Evolutionary conservation across 352 stramenopile genomes (phyloP).

Genomic region (Phytophthora capsici): DNA sequence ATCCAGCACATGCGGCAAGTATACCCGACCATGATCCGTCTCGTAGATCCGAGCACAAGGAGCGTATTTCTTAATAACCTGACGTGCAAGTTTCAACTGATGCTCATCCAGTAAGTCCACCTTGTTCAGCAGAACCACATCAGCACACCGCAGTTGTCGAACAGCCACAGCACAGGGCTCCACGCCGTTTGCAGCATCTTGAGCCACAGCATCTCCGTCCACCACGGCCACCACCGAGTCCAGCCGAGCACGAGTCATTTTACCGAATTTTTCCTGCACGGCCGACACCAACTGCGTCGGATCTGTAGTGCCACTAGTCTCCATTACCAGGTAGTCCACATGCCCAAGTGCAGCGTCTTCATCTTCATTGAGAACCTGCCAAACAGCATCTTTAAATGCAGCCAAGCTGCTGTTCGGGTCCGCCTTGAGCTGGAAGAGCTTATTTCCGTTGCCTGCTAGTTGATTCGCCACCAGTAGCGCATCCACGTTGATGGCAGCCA

Average conservation of each 20-base stretch:
- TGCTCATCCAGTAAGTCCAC: slow-evolving; percentile 64
- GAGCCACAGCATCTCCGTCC: slow-evolving; percentile 71
- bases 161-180: slow-evolving; percentile 53
- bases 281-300: slow-evolving; percentile 69
- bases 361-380: slow-evolving; percentile 48
- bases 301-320: slow-evolving; percentile 80
- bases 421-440: slow-evolving; percentile 41
- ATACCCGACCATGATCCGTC: slow-evolving; percentile 65
- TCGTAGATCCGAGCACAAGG: slow-evolving; percentile 71
- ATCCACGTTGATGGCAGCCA: slow-evolving; percentile 77
- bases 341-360: slow-evolving; percentile 38
- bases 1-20: slow-evolving; percentile 78
- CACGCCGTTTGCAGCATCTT: slow-evolving; percentile 38
- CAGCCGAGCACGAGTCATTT: slow-evolving; percentile 79
- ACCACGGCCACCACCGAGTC: slow-evolving; percentile 82
- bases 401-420: slow-evolving; percentile 34
- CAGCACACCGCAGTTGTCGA: slow-evolving; percentile 70
- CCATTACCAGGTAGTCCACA: slow-evolving; percentile 82
- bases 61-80: slow-evolving; percentile 50
- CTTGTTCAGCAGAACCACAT: slow-evolving; percentile 88
- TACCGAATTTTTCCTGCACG: slow-evolving; percentile 77
- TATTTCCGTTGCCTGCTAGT: slow-evolving; percentile 24
- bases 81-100: slow-evolving; percentile 30
- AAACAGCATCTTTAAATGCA: slow-evolving; percentile 80
- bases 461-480: slow-evolving; percentile 62